Conservation (phyloP, 2,329 filamentous ascomycete species). For the Phaeosphaeria sp. region DNA sequence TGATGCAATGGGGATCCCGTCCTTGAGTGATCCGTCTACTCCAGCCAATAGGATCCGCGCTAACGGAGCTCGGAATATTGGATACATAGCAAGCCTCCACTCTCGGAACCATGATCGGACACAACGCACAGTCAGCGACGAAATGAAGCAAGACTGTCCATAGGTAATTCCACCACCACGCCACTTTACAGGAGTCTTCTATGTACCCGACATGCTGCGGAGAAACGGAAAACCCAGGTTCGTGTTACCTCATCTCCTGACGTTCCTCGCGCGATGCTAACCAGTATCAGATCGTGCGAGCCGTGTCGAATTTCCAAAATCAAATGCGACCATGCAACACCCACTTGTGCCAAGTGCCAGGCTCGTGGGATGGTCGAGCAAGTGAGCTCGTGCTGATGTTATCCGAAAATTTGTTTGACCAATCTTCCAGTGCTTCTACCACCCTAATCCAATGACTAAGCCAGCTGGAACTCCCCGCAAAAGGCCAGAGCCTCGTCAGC, state of each 20-base stretch:
- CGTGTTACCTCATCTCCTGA: slow-evolving; percentile 5
- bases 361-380: slow-evolving; percentile 41
- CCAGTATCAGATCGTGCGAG: slow-evolving; percentile 37
- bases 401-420: background rate
- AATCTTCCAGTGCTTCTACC: slow-evolving; percentile 40
- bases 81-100: background rate
- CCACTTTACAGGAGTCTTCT: background rate
- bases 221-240: slow-evolving; percentile 47
- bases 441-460: slow-evolving; percentile 47
- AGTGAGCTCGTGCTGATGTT: slow-evolving; percentile 22
- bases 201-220: slow-evolving; percentile 32
- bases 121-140: background rate
- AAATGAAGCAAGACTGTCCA: background rate
- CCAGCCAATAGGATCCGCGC: background rate
- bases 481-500: slow-evolving; percentile 40
- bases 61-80: background rate
- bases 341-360: slow-evolving; percentile 44
- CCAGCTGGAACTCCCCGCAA: slow-evolving; percentile 45
- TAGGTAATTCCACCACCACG: background rate
- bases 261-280: slow-evolving; percentile 14
- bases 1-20: background rate
- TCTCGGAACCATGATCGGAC: background rate
- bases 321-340: slow-evolving; percentile 43
- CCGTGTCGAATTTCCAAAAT: slow-evolving; percentile 47
- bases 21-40: background rate